Base-by-base conservation (phyloP, 352 stramenopile species). In the Phytopythium aichiense region DNA sequence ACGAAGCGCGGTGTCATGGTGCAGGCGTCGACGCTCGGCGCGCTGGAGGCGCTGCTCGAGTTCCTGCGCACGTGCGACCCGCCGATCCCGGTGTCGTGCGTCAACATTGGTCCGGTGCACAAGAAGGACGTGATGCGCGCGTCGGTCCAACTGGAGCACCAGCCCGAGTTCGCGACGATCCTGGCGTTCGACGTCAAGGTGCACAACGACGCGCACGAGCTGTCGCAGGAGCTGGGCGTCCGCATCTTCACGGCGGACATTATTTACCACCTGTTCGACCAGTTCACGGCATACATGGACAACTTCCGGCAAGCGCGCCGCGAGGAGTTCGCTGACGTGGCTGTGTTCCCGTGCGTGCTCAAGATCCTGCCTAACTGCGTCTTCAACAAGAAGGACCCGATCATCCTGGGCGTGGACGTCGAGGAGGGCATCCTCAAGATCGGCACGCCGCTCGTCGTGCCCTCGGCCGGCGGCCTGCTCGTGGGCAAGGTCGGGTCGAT, bases 251-350 rank as follows among this genome's bases (percentile, higher is more conserved):
- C 97, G 20, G 98, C 98, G 33, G 98, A 99, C 68, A 99, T 99
- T 69, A 99, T 99, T 78, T 99, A 99, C 81, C 97, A 99, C 82
- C 80, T 99, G 55, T 99, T 99, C 69, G 97, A 99, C 77, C 96
- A 99, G 71, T 99, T 99, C 76, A 98, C 95, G 48, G 79, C 88
- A 12, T 99, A 99, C 77, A 98, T 99, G 71, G 93, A 98, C 64
- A 89, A 98, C 65, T 96, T 98, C 55, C 94, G 89, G 56, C 85
- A 96, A 71, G 78, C 88, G 49, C 81, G 94, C 58, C 82, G 92
- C 33, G 86, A 98, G 62, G 92, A 98, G 70, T 96, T 98, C 61
- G 92, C 84, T 0, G 79, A 91, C 53, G 74, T 96, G n/a, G 93
- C 92, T 15, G 92, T 98, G 30, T 98, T 98, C 73, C 96, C 96